These are phyloP conservation scores for Camellia japonica DNA, from an alignment of 148 eudicot genomes.

Conservation along the genomic window DNA sequence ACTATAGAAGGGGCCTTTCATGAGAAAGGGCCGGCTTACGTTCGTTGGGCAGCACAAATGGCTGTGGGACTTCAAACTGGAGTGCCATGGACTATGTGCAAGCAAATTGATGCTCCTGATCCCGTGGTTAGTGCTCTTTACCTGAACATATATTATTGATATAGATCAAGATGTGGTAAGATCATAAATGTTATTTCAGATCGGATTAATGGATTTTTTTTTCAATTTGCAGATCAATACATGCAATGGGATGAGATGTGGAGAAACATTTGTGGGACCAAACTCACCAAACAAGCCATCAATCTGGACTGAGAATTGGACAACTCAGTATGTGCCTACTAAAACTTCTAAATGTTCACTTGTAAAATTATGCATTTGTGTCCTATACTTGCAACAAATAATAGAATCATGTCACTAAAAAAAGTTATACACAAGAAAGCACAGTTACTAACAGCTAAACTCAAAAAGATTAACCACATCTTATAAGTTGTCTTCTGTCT, in stretches of 20 bases:
- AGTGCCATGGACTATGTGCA: slow-evolving; percentile 97
- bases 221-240: slow-evolving; percentile 68
- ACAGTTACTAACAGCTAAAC: not conserved
- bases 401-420: not conserved
- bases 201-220: not conserved
- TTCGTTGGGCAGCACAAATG: slow-evolving; percentile 82
- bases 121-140: slow-evolving; percentile 50
- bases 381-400: not conserved
- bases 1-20: slow-evolving; percentile 46
- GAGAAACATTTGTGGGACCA: slow-evolving; percentile 79
- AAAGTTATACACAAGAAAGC: not conserved
- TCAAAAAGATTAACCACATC: not conserved
- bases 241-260: slow-evolving; percentile 86
- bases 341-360: not conserved
- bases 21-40: slow-evolving; percentile 52
- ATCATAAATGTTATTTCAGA: not conserved
- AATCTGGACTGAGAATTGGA: slow-evolving; percentile 97
- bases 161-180: too few species aligned
- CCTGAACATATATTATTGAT: not conserved
- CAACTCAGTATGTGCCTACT: slow-evolving; percentile 53
- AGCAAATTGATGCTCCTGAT: slow-evolving; percentile 91
- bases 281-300: slow-evolving; percentile 86
- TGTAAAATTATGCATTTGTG: not conserved
- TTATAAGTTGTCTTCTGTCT: not conserved
- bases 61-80: slow-evolving; percentile 66